These are phyloP conservation scores for Sporothrix humicola DNA, from an alignment of 2,329 filamentous ascomycete genomes.

Conservation along the genomic window DNA sequence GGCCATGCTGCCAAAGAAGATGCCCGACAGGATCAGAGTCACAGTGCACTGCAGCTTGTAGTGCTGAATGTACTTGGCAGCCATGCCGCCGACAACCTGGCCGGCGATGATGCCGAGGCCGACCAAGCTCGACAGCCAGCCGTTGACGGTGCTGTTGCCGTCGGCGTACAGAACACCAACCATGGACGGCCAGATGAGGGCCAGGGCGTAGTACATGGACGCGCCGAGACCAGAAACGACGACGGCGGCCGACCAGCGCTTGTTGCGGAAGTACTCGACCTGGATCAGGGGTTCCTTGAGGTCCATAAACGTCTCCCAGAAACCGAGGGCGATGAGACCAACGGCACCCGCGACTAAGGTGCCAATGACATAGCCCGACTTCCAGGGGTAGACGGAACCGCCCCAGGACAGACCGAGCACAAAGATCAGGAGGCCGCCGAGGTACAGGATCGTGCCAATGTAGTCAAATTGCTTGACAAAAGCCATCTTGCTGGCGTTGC, in stretches of 20 bases:
- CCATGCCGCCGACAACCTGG: slow-evolving; percentile 41
- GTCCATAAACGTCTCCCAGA: slow-evolving; percentile 34
- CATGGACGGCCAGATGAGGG: slow-evolving; percentile 48
- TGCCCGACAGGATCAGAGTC: slow-evolving; percentile 41
- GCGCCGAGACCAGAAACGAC: slow-evolving; percentile 46
- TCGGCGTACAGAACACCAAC: slow-evolving; percentile 44
- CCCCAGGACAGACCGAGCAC: slow-evolving; percentile 46
- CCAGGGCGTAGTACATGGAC: slow-evolving; percentile 49
- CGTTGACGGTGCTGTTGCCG: slow-evolving; percentile 38
- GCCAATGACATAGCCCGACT: slow-evolving; percentile 43
- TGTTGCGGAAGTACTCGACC: slow-evolving; percentile 47
- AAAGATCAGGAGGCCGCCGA: slow-evolving; percentile 43
- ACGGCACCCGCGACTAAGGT: slow-evolving; percentile 36
- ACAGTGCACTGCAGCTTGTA: slow-evolving; percentile 45
- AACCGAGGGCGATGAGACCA: slow-evolving; percentile 2
- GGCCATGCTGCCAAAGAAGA: slow-evolving; percentile 44
- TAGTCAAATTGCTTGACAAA: slow-evolving; percentile 45
- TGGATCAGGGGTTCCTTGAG: slow-evolving; percentile 47
- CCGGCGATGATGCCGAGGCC: slow-evolving; percentile 42
- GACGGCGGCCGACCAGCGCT: slow-evolving; percentile 44
- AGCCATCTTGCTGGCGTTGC: slow-evolving; percentile 39
- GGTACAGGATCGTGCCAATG: slow-evolving; percentile 43
- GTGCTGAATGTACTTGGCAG: slow-evolving; percentile 42
- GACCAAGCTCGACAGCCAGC: slow-evolving; percentile 42
- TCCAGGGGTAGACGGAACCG: slow-evolving; percentile 45